phyloP scores from a whole-genome alignment of 179 eudicot genomes.

The Heliamphora pulchella region DNA sequence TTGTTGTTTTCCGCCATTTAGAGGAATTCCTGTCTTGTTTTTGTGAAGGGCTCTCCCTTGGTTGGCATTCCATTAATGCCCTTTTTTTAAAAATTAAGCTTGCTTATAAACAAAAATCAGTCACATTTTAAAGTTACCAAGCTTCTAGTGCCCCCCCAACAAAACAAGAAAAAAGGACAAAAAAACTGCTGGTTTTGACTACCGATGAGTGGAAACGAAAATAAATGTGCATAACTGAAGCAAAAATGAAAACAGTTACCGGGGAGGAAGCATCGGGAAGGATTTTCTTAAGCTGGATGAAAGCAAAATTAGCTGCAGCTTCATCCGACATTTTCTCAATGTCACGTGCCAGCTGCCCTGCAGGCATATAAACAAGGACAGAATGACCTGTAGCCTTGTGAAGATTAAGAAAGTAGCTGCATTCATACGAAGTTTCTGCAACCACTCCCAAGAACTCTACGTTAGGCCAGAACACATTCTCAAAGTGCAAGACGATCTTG shows the following conservation, averaged over 20 bases:
- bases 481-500: constrained; percentile 79
- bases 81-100: too few relatives aligned
- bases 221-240: background rate
- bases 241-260: constrained; percentile 31
- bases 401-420: constrained; percentile 92
- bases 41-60: too few relatives aligned
- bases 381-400: constrained; percentile 91
- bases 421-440: constrained; percentile 75
- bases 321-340: constrained; percentile 92
- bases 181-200: background rate
- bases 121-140: background rate
- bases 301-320: constrained; percentile 85
- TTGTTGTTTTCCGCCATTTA: too few relatives aligned
- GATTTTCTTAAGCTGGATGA: constrained; percentile 62
- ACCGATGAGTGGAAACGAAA: background rate
- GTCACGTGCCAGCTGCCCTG: constrained; percentile 87
- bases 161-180: background rate
- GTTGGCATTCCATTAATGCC: too few relatives aligned
- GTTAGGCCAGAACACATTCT: constrained; percentile 90
- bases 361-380: constrained; percentile 96
- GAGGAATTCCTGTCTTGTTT: too few relatives aligned
- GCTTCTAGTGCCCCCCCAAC: too few relatives aligned
- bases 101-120: background rate
- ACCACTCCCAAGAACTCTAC: constrained; percentile 97
- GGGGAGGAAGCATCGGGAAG: constrained; percentile 80